Conservation (phyloP, 192 early-diverging fungal species). For the Backusella parvicylindrica region DNA sequence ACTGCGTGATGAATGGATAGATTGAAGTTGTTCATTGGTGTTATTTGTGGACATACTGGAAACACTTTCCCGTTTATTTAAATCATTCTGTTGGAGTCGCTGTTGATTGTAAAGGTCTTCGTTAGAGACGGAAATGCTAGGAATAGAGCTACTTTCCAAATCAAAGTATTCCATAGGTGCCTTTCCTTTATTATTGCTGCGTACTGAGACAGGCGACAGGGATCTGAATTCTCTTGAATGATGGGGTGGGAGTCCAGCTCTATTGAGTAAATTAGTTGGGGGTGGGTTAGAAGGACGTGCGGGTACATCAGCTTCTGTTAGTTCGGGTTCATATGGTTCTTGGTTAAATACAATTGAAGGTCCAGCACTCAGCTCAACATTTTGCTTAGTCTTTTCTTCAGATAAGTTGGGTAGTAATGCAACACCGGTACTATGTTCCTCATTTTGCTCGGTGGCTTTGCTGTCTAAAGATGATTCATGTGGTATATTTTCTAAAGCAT, state of each 20-base stretch:
- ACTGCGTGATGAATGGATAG: slow-evolving; percentile 1
- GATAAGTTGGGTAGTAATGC: background rate
- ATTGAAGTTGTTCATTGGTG: slow-evolving; percentile 7
- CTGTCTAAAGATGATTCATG: background rate
- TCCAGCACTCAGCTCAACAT: background rate
- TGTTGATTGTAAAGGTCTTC: background rate
- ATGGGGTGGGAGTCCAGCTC: background rate
- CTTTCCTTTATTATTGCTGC: slow-evolving; percentile 5
- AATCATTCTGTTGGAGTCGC: background rate
- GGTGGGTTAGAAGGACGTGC: slow-evolving; percentile 10
- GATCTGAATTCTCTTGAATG: background rate
- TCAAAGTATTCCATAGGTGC: slow-evolving; percentile 8
- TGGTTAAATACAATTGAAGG: background rate
- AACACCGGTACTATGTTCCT: background rate
- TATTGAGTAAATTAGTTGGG: background rate
- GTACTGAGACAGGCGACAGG: background rate
- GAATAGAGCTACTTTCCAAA: background rate
- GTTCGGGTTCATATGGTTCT: slow-evolving; percentile 1
- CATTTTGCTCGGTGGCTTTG: background rate
- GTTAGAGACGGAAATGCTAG: background rate
- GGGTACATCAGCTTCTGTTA: slow-evolving; percentile 5
- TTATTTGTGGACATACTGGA: slow-evolving; percentile 17
- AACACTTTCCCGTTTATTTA: background rate
- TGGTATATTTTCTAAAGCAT: background rate
- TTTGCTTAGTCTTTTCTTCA: background rate